phyloP scores from a whole-genome alignment of 306 rosid genomes.

The Heteromeles arbutifolia region DNA sequence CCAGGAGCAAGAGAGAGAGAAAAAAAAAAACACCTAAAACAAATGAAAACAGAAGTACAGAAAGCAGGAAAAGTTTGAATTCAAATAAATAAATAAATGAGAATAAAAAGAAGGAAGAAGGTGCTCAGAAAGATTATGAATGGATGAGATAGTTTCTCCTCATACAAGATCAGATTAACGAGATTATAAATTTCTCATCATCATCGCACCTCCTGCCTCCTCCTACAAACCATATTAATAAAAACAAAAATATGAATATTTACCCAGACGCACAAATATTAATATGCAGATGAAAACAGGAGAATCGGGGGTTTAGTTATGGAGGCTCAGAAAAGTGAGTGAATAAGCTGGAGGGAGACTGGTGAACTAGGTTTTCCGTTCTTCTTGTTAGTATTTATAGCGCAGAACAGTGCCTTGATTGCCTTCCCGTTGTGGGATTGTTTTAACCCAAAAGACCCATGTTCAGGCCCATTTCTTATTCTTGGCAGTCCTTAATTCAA shows the following conservation, averaged over 20 bases:
- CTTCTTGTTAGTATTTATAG: not conserved
- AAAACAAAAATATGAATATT: too few relatives aligned
- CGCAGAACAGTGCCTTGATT: not conserved
- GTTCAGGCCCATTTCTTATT: too few relatives aligned
- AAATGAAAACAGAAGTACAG: not conserved
- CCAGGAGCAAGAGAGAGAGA: not conserved
- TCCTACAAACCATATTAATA: not conserved
- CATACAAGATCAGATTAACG: conserved; percentile 40
- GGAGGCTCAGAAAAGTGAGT: too few relatives aligned
- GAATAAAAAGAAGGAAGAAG: not conserved
- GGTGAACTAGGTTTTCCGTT: not conserved
- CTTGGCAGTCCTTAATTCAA: too few relatives aligned
- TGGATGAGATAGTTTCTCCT: conserved; percentile 33
- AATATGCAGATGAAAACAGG: not conserved
- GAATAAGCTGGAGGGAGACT: not conserved
- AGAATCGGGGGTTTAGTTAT: not conserved
- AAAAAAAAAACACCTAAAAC: not conserved
- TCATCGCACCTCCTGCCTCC: conserved; percentile 23
- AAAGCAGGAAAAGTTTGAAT: not conserved
- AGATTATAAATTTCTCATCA: conserved; percentile 34
- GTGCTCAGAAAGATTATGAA: conserved; percentile 40
- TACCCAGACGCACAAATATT: not conserved
- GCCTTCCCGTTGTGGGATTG: too few relatives aligned
- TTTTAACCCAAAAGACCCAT: too few relatives aligned
- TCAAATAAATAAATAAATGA: not conserved